Evolutionary conservation across 371 early-diverging fungal genomes (phyloP), one percentile per base, ranked within the genome.

Genomic region (Lichtheimia ramosa): DNA sequence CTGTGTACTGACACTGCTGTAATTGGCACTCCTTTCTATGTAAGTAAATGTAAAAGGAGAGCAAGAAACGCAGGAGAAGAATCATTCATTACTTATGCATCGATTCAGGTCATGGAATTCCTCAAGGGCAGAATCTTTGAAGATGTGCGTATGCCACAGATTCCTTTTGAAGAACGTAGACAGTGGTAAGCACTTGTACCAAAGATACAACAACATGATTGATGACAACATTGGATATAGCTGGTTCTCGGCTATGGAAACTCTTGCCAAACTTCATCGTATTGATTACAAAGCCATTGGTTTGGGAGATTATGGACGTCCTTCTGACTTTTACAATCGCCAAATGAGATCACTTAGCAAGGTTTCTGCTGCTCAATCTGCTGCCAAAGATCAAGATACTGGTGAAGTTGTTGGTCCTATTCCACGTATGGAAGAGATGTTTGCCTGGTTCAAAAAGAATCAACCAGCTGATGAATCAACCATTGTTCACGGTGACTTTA

Each of bases 401-500:
- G 85, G 85, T 5, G 63, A 64, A 1, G 55, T 40, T 20, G 93
- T 92, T 0, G 92, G 92, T 4, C 73, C 75, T 39, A 73, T 96
- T 48, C 86, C 84, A 48, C 74, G 88, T 0, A 67, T 93, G 27
- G 79, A 84, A 34, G 86, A 90, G 51, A 77, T 94, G 75, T 69
- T 85, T 50, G 71, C 66, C 5, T 95, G 94, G 93, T 89, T 96
- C 66, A 73, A 70, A 53, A 65, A 65, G 1, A 85, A 90, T 65
- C 74, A 78, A 56, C 83, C 89, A 10, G 54, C 73, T 4, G 95
- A 95, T 74, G 83, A 88, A 59, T 83, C 89, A 0, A 88, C 92
- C 3, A 79, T 96, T 56, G 85, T 93, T 27, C 96, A 96, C 62
- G 97, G 97, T 23, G 97, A 96, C 63, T 96, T 81, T 72, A 96